Conservation (phyloP, 352 stramenopile genomes). For the Blastocystis sp. region DNA sequence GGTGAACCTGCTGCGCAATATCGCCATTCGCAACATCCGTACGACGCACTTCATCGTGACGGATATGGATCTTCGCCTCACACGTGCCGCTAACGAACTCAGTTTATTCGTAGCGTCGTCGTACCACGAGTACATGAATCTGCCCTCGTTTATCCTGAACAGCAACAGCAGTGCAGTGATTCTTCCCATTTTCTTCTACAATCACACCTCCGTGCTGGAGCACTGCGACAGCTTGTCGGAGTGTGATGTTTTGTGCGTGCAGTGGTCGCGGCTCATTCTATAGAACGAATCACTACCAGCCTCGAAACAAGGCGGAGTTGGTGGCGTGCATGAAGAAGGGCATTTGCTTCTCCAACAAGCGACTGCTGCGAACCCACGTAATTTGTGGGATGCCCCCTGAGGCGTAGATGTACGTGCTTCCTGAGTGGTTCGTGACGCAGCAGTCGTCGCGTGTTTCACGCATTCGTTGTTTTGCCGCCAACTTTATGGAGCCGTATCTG, state of each 20-base stretch:
- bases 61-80: constrained; percentile 70
- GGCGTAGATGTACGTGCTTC: constrained; percentile 59
- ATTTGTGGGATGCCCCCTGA: too few species aligned
- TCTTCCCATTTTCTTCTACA: constrained; percentile 68
- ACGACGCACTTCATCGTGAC: constrained; percentile 65
- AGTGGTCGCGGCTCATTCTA: background rate
- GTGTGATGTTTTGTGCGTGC: constrained; percentile 40
- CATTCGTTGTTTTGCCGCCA: constrained; percentile 46
- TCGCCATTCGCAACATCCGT: constrained; percentile 63
- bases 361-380: constrained; percentile 51
- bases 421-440: constrained; percentile 51
- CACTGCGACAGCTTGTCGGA: constrained; percentile 35
- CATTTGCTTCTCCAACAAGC: constrained; percentile 57
- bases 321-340: constrained; percentile 30
- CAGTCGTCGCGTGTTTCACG: constrained; percentile 11
- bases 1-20: constrained; percentile 64
- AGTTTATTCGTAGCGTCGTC: constrained; percentile 9
- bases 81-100: background rate
- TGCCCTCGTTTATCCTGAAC: constrained; percentile 5
- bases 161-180: background rate
- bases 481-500: constrained; percentile 72
- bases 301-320: constrained; percentile 41
- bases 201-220: constrained; percentile 47
- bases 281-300: constrained; percentile 48
- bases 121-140: constrained; percentile 29